These are phyloP conservation scores for Pseudopithomyces chartarum DNA, from an alignment of 2,329 filamentous ascomycete genomes.

Conservation along the genomic window DNA sequence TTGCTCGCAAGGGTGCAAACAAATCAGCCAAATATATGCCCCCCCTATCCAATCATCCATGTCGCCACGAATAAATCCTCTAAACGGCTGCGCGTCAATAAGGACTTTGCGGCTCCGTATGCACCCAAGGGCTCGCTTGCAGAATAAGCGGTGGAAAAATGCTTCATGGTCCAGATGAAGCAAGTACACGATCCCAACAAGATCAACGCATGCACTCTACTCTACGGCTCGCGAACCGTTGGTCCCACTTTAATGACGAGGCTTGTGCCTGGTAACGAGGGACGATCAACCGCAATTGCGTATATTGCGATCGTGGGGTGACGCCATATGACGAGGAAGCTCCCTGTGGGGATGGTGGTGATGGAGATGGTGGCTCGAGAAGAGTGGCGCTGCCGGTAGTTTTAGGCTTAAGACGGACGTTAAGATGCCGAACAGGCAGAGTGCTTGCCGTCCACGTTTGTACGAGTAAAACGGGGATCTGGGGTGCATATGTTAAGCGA, in stretches of 20 bases:
- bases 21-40: neutral
- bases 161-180: neutral
- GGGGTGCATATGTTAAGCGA: constrained; percentile 22
- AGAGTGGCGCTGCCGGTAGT: neutral
- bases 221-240: neutral
- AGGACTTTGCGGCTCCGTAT: constrained; percentile 18
- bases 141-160: constrained; percentile 8
- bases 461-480: constrained; percentile 17
- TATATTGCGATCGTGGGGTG: neutral
- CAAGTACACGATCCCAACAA: neutral
- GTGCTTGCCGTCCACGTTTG: neutral
- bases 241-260: constrained; percentile 3
- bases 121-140: constrained; percentile 16
- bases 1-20: neutral
- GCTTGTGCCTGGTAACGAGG: constrained; percentile 5
- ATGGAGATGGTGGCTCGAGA: neutral
- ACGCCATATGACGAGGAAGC: neutral
- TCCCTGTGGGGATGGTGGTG: neutral
- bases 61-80: neutral
- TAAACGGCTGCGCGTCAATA: constrained; percentile 13
- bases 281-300: constrained; percentile 14
- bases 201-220: too few relatives aligned
- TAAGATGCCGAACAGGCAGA: constrained; percentile 18
- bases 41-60: neutral
- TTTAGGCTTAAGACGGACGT: constrained; percentile 21